Conservation (phyloP, 768 basidiomycete genomes). For the Kwoniella shandongensis region DNA sequence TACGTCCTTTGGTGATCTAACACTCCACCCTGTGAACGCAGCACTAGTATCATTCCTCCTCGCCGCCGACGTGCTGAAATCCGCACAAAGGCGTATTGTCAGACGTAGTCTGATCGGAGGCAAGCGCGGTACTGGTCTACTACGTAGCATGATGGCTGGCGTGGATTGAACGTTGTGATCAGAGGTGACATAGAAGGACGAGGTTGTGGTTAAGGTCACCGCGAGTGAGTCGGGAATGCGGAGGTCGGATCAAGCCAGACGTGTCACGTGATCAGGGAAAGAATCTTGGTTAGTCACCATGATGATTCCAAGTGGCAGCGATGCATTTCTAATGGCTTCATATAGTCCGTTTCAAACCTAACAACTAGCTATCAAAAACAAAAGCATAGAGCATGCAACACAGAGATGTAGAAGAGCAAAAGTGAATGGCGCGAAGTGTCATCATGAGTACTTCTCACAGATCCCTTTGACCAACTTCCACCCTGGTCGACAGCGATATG, state of each 20-base stretch:
- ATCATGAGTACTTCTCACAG: not conserved
- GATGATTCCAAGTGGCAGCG: too few species aligned
- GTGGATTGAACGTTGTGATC: too few species aligned
- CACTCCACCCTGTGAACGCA: constrained; percentile 27
- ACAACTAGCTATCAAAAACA: constrained; percentile 1
- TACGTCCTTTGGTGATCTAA: constrained; percentile 39
- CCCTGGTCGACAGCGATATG: not conserved
- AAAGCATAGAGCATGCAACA: not conserved
- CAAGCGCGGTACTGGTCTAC: not conserved
- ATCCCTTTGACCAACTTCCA: not conserved
- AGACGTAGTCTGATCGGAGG: not conserved
- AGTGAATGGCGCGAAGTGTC: not conserved
- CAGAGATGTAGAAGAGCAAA: not conserved
- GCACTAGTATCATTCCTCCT: constrained; percentile 8
- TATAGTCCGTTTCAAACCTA: not conserved
- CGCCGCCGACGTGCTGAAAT: not conserved
- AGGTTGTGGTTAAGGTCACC: not conserved
- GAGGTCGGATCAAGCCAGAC: too few species aligned
- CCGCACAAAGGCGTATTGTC: not conserved
- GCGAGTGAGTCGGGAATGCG: too few species aligned
- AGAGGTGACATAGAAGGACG: not conserved
- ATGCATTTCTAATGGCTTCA: not conserved
- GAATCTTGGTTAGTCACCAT: too few species aligned
- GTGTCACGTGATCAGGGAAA: too few species aligned
- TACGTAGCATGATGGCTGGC: not conserved